Evolutionary conservation across 2,329 filamentous ascomycete genomes (phyloP).

Genomic region (Penicillium griseofulvum): DNA sequence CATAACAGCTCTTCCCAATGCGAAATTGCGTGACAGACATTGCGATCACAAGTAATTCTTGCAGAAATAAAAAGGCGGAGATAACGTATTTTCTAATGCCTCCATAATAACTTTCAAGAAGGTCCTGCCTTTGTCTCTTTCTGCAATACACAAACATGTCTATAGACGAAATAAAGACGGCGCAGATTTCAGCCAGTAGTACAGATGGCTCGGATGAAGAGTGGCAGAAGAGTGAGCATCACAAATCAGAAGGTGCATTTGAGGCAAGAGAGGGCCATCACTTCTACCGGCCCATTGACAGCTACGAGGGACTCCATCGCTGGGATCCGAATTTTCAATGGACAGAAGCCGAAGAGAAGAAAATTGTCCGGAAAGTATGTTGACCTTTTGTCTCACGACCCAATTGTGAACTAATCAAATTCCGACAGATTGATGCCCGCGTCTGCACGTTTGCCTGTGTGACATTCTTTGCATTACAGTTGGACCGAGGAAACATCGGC

Average conservation of each 20-base stretch:
- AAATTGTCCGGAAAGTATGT: constrained; percentile 28
- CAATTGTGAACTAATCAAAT: background rate
- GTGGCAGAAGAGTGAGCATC: background rate
- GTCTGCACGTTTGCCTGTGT: constrained; percentile 44
- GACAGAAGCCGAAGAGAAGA: constrained; percentile 38
- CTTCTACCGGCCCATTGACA: constrained; percentile 3
- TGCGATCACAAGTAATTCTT: too few relatives aligned
- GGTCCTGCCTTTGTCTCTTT: background rate
- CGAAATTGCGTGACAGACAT: background rate
- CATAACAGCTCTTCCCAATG: background rate
- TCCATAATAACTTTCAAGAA: background rate
- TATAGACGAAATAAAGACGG: background rate
- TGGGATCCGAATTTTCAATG: constrained; percentile 43
- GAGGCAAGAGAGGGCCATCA: background rate
- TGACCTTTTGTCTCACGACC: background rate
- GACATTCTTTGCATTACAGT: constrained; percentile 61
- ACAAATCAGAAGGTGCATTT: background rate
- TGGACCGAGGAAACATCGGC: constrained; percentile 58
- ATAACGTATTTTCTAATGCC: background rate
- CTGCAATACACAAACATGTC: background rate
- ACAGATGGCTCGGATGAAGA: background rate
- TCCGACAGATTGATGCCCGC: constrained; percentile 29
- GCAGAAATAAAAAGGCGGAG: background rate
- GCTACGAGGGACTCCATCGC: constrained; percentile 46
- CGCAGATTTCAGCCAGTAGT: background rate